A percentile compares a stretch with the other conserved stretches of the same genome.
phyloP scores from a whole-genome alignment of 306 rosid genomes.

The Cyamopsis tetragonoloba region DNA sequence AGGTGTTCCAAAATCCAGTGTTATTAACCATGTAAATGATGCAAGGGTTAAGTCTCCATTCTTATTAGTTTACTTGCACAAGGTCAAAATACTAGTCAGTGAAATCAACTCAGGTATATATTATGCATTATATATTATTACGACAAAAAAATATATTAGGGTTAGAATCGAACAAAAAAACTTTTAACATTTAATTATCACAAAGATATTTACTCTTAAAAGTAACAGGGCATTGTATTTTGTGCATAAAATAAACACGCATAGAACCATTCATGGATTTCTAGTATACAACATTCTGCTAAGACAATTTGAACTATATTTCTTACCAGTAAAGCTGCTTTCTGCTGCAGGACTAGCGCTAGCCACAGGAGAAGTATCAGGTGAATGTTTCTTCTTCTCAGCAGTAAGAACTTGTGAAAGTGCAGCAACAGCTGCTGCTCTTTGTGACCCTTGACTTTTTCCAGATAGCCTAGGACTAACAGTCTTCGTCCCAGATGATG shows the following conservation, averaged over 20 bases:
- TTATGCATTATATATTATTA: background rate
- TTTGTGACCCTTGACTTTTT: conserved; percentile 75
- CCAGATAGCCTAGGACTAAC: conserved; percentile 46
- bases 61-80: background rate
- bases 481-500: conserved; percentile 44
- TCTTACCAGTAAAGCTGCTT: conserved; percentile 47
- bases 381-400: conserved; percentile 56
- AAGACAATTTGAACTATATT: conserved; percentile 1
- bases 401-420: conserved; percentile 87
- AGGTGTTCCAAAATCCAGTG: background rate
- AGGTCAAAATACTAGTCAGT: background rate
- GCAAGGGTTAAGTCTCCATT: background rate
- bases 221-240: background rate
- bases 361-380: conserved; percentile 61
- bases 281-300: background rate
- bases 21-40: background rate
- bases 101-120: conserved; percentile 6
- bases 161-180: background rate
- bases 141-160: background rate
- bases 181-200: background rate
- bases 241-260: background rate
- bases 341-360: conserved; percentile 46
- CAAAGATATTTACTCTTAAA: background rate
- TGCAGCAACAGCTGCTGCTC: conserved; percentile 96
- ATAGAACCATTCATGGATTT: background rate